phyloP scores from a whole-genome alignment of 495 filamentous ascomycete genomes.

The Aspergillus nanangensis region DNA sequence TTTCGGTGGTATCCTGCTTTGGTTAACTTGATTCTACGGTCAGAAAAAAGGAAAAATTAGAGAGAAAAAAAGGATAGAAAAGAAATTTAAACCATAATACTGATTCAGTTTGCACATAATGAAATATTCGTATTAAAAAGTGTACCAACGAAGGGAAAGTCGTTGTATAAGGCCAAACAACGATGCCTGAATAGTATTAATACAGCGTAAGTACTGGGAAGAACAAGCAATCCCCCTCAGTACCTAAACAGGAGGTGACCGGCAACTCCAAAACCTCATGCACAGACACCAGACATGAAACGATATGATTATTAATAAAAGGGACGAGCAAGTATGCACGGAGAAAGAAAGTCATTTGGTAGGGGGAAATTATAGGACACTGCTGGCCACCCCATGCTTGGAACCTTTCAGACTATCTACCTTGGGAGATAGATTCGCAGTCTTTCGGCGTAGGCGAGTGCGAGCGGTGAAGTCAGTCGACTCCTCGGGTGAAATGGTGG shows the following conservation, averaged over 20 bases:
- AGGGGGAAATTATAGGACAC: slow-evolving; percentile 36
- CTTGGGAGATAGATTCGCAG: slow-evolving; percentile 16
- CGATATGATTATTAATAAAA: background rate
- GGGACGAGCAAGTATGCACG: background rate
- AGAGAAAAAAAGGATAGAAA: too few species aligned
- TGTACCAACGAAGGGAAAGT: slow-evolving; percentile 2
- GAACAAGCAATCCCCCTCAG: slow-evolving; percentile 1
- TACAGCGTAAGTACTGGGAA: slow-evolving; percentile 5
- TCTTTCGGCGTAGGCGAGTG: slow-evolving; percentile 36
- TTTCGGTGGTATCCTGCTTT: too few species aligned
- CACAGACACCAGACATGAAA: slow-evolving; percentile 1
- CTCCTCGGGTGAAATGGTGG: slow-evolving; percentile 26
- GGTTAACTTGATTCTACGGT: too few species aligned
- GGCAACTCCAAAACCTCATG: slow-evolving; percentile 31
- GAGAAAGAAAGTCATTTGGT: slow-evolving; percentile 4
- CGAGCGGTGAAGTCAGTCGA: slow-evolving; percentile 22
- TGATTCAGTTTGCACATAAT: too few species aligned
- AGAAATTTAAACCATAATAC: too few species aligned
- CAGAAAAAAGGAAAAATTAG: too few species aligned
- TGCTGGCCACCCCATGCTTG: slow-evolving; percentile 36
- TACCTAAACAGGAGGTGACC: slow-evolving; percentile 26
- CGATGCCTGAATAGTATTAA: slow-evolving; percentile 19
- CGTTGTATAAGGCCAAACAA: slow-evolving; percentile 16
- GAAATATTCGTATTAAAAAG: background rate
- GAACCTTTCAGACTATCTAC: slow-evolving; percentile 39